Percentiles rank a stretch among this genome's conserved stretches.
Evolutionary conservation across 495 filamentous ascomycete species (phyloP).

Genomic region (Penicillium waksmanii): DNA sequence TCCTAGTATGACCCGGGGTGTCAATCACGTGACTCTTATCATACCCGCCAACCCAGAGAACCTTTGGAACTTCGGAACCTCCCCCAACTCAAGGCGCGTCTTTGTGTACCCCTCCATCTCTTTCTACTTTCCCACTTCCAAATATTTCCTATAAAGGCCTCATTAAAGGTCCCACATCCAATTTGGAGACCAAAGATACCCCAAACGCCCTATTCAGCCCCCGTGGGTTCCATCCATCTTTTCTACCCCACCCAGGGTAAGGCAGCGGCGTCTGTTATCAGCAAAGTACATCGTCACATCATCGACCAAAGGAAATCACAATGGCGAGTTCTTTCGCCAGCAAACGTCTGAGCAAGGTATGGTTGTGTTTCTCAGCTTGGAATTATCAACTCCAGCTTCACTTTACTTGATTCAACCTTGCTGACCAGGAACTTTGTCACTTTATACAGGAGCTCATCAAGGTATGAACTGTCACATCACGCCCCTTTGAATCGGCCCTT

Average conservation of each 20-base stretch:
- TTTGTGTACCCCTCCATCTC: neutral
- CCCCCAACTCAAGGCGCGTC: too few species aligned
- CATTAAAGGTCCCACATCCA: neutral
- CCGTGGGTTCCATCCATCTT: neutral
- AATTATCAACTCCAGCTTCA: neutral
- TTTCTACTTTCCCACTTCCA: neutral
- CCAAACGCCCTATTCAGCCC: neutral
- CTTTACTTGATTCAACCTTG: neutral
- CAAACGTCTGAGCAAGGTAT: constrained; percentile 55
- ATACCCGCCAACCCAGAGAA: too few species aligned
- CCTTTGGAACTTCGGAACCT: too few species aligned
- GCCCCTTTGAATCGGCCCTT: neutral
- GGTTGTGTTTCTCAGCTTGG: neutral
- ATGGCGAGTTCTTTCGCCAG: constrained; percentile 45
- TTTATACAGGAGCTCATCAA: constrained; percentile 44
- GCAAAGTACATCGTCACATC: neutral
- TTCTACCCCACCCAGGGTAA: neutral
- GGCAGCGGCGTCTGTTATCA: neutral
- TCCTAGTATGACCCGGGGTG: too few species aligned
- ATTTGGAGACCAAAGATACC: neutral
- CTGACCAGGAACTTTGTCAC: constrained; percentile 10
- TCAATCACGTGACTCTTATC: too few species aligned
- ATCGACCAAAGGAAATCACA: neutral
- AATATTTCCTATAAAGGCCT: neutral
- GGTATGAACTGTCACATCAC: constrained; percentile 26